Base-by-base conservation (phyloP, 2,329 filamentous ascomycete species). In the Fusarium hainanense region DNA sequence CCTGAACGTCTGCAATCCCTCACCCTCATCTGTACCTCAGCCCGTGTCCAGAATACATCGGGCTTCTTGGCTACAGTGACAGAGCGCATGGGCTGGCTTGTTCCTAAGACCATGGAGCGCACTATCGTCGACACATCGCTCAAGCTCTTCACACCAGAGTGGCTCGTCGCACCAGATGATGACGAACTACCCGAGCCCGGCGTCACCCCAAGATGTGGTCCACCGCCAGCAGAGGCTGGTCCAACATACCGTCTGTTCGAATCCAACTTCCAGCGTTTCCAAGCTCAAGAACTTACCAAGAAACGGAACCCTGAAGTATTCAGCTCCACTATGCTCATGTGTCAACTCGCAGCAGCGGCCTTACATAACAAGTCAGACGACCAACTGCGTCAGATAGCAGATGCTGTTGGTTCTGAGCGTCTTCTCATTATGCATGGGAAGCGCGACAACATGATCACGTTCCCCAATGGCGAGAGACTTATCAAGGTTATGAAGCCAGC, bases 391-490 rank as follows among this genome's bases (percentile, higher is more conserved):
- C 81, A 85, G 68, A 82, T 97, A 51, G 92, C 85, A 0, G 89
- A 93, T 70, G 80, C 78, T 28, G 86, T 97, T 2, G 93, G 93
- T 0, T 85, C 92, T 55, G 87, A 91, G 69, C 83, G 93, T 32
- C 94, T 97, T 69, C 79, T 93, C 72, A 87, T 97, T 7, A 79
- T 95, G 70, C 93, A 97, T 79, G 94, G 94, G 10, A 90, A 86
- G 1, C 80, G 80, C 12, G 94, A 97, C 79, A 83, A 84, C n/a
- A 94, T 97, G 91, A 91, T 97, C 71, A 88, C 87, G 7, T 84
- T 90, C 49, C 85, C 85, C 8, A 92, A 96, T 76, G 93, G 88
- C 0, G 81, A 88, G 75, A 87, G 90, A 78, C 79, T 97, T 69
- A 88, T 92, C 60, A 83, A 88, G 52, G 85, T 87, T 46, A 75